phyloP scores from a whole-genome alignment of 805 yeast species.

The Deakozyma indianensis region DNA sequence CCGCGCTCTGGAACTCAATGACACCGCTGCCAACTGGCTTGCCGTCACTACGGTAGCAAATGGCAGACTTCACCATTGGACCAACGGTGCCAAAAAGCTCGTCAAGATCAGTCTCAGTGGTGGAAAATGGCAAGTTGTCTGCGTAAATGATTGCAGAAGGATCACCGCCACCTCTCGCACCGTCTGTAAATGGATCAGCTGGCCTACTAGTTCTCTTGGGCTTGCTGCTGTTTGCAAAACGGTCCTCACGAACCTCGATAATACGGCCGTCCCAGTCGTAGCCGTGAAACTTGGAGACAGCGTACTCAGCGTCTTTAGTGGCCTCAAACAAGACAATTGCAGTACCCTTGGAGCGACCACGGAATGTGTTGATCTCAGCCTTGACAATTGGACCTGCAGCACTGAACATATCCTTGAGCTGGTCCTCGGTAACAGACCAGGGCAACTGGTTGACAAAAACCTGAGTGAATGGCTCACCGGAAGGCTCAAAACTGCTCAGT shows the following conservation, averaged over 20 bases:
- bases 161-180: conserved; percentile 47
- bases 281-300: conserved; percentile 57
- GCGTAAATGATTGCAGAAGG: conserved; percentile 52
- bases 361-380: conserved; percentile 61
- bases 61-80: conserved; percentile 57
- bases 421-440: conserved; percentile 69
- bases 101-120: conserved; percentile 69
- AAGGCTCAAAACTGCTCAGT: conserved; percentile 5
- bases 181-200: conserved; percentile 41
- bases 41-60: conserved; percentile 47
- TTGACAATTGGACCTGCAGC: conserved; percentile 63
- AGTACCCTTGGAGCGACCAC: conserved; percentile 73
- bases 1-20: conserved; percentile 53
- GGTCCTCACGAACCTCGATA: conserved; percentile 70
- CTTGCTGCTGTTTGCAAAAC: conserved; percentile 13
- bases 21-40: conserved; percentile 77
- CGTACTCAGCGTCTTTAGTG: conserved; percentile 54
- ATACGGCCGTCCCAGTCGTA: conserved; percentile 60
- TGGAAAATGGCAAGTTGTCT: conserved; percentile 74
- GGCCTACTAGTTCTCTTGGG: conserved; percentile 12
- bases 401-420: conserved; percentile 70
- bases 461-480: conserved; percentile 29
- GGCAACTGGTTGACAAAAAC: conserved; percentile 76
- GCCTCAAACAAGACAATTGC: conserved; percentile 66
- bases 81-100: conserved; percentile 83